Evolutionary conservation across 2,329 filamentous ascomycete species (phyloP), one percentile per base, ranked within the genome.

Genomic region (Claviceps spartinae): DNA sequence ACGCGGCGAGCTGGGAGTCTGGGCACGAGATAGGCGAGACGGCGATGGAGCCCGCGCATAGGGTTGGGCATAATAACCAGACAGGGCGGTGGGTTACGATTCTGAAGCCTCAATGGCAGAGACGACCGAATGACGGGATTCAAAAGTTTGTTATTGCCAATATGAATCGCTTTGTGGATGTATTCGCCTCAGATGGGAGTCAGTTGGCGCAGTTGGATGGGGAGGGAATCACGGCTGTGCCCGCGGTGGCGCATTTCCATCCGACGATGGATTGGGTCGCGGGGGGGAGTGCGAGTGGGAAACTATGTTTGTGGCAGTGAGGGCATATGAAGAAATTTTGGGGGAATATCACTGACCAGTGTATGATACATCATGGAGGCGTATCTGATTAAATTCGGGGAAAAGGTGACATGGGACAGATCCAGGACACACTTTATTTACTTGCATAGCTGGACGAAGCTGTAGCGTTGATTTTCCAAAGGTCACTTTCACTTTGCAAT

Each of bases 101-200:
- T 37, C 66, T 75, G 63, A 94, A 76, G 77, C 93, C 65, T 0
- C 88, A 95, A 60, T 98, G 93, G 93, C 93, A 98, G 66, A 73
- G 79, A 36, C 76, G 79, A 46, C 91, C 93, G 0, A 71, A 76
- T 37, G 88, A 93, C 54, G 83, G 83, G 7, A 81, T 94, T 5
- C 84, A 95, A 56, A 88, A 91, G 55, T 89, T 98, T 60, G 86
- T 82, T 24, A 91, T 98, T 53, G 93, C 88, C 1, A 98, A 97
- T 60, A 97, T 97, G 93, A 95, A 95, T 63, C 81, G 93, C 1
- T 97, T 96, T 60, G 88, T 97, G 1, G 93, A 98, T 62, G 78
- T 98, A 0, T 98, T 86, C 65, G 85, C 85, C 0, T 77, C 82
- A 0, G 79, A 85, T 48, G 93, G 93, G 0, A 83, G 88, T 61